Conservation (phyloP, 176 grass and related monocot genomes). For the Oryza longistaminata region DNA sequence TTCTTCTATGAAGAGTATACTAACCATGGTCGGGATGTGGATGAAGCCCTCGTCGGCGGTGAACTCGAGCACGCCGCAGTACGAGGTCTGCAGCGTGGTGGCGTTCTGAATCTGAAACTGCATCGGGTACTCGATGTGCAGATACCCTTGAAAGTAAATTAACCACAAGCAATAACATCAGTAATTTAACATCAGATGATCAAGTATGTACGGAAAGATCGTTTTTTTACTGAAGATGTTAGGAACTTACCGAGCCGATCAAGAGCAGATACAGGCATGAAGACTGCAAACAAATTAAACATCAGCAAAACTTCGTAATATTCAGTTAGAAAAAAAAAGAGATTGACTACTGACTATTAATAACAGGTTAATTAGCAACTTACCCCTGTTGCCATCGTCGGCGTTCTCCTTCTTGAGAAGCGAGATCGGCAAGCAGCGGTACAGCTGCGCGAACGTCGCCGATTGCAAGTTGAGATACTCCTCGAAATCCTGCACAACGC, state of each 20-base stretch:
- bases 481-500: constrained; percentile 23
- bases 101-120: constrained; percentile 61
- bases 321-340: not conserved
- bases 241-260: constrained; percentile 50
- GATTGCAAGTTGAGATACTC: not conserved
- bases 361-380: not conserved
- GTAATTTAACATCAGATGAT: not conserved
- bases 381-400: constrained; percentile 20
- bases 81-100: constrained; percentile 30
- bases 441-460: not conserved
- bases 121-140: constrained; percentile 58
- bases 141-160: constrained; percentile 22
- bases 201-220: not conserved
- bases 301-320: not conserved
- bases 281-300: constrained; percentile 40
- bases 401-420: not conserved
- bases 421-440: constrained; percentile 11
- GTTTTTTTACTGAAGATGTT: not conserved
- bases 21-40: constrained; percentile 71
- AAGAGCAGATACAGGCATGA: constrained; percentile 75
- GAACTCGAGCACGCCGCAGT: constrained; percentile 74
- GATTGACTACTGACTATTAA: too few relatives aligned
- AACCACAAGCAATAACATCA: not conserved
- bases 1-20: not conserved
- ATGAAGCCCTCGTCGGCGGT: constrained; percentile 76